phyloP scores from a whole-genome alignment of 768 basidiomycete species.

The Leccinum aurantiacum region DNA sequence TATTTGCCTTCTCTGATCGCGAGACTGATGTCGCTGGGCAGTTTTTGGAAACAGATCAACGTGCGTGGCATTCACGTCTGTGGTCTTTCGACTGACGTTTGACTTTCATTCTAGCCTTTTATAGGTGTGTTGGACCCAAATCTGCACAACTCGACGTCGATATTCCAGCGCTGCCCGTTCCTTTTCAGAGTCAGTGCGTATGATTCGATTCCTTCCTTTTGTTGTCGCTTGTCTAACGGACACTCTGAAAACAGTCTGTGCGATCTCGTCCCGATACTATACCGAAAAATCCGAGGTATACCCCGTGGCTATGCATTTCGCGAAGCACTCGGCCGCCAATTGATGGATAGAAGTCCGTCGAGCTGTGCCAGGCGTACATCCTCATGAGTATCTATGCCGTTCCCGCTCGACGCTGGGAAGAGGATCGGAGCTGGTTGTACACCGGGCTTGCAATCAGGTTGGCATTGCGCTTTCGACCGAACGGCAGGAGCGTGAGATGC shows the following conservation, averaged over 20 bases:
- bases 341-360: conserved; percentile 82
- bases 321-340: conserved; percentile 81
- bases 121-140: conserved; percentile 79
- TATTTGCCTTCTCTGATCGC: neutral
- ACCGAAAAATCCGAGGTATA: conserved; percentile 80
- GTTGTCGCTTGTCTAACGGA: neutral
- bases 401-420: conserved; percentile 82
- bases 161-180: conserved; percentile 85
- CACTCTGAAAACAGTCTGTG: conserved; percentile 57
- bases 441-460: conserved; percentile 83
- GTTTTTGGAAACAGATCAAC: conserved; percentile 71
- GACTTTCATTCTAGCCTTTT: conserved; percentile 41
- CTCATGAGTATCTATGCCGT: conserved; percentile 82
- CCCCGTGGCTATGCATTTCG: conserved; percentile 87
- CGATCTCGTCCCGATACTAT: conserved; percentile 81
- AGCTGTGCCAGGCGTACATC: conserved; percentile 89
- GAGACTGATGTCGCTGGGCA: conserved; percentile 28
- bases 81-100: conserved; percentile 4
- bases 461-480: conserved; percentile 41
- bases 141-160: conserved; percentile 75
- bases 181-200: conserved; percentile 82
- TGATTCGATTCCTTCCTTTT: neutral
- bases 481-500: conserved; percentile 74
- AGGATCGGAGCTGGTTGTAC: conserved; percentile 88
- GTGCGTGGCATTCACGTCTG: conserved; percentile 39